Evolutionary conservation across 352 stramenopile species (phyloP).

Genomic region (Thalassiosira mediterranea): DNA sequence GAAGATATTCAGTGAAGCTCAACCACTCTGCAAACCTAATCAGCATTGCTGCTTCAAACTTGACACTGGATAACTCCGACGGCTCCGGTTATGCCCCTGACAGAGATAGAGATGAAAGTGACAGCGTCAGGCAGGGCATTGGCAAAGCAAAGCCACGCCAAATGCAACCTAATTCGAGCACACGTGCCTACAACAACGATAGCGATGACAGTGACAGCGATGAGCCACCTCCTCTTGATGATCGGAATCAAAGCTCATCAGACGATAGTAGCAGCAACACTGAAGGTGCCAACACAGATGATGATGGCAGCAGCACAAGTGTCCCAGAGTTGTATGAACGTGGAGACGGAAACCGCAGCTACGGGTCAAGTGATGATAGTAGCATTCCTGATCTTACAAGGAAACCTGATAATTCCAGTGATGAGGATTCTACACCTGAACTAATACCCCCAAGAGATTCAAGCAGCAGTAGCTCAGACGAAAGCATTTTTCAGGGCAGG

Average conservation of each 20-base stretch:
- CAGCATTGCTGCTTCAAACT: conserved; percentile 1
- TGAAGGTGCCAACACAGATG: conserved; percentile 1
- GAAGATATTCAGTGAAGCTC: conserved; percentile 21
- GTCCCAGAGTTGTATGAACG: conserved; percentile 11
- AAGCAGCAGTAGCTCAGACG: conserved; percentile 31
- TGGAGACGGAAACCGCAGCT: conserved; percentile 15
- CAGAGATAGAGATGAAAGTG: conserved; percentile 19
- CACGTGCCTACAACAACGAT: too few relatives aligned
- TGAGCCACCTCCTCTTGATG: conserved; percentile 18
- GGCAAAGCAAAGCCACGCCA: conserved; percentile 2
- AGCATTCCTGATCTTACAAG: conserved; percentile 12
- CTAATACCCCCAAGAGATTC: conserved; percentile 6
- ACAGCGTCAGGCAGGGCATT: too few relatives aligned
- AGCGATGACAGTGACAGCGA: conserved; percentile 22
- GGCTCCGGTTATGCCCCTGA: background rate
- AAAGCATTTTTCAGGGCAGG: conserved; percentile 7
- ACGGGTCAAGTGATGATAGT: conserved; percentile 2
- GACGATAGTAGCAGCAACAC: conserved; percentile 25
- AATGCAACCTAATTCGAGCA: too few relatives aligned
- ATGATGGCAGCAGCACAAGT: conserved; percentile 18
- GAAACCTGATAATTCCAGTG: conserved; percentile 28
- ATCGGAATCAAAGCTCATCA: conserved; percentile 8
- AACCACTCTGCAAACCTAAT: background rate
- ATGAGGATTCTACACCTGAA: conserved; percentile 16
- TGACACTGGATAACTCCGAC: conserved; percentile 8